A percentile compares a stretch with the other conserved stretches of the same genome.
Evolutionary conservation across 129 eudicot genomes (phyloP).

Genomic region (Centrapalus pauciflorus): DNA sequence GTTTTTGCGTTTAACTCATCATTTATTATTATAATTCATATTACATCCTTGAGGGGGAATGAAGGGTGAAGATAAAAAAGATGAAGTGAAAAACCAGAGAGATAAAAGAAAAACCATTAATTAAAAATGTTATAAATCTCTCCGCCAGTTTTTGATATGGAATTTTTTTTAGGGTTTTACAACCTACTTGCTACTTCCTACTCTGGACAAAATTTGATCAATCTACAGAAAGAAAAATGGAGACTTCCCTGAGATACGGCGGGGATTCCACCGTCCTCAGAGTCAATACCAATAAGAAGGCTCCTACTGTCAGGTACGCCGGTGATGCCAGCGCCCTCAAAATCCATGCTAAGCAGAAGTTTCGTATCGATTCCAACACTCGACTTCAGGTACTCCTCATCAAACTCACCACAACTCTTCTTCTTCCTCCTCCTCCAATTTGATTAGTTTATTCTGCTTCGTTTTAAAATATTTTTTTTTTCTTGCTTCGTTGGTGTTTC

Average conservation of each 20-base stretch:
- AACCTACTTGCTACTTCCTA: not conserved
- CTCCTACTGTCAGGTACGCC: conserved; percentile 25
- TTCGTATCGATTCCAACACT: conserved; percentile 45
- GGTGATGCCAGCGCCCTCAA: conserved; percentile 40
- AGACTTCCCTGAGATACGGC: conserved; percentile 79
- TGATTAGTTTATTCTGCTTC: not conserved
- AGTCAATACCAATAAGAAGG: conserved; percentile 62
- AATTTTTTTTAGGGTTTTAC: conserved; percentile 21
- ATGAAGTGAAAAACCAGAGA: too few relatives aligned
- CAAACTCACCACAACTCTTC: not conserved
- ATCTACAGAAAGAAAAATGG: conserved; percentile 35
- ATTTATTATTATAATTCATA: too few relatives aligned
- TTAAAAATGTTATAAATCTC: too few relatives aligned
- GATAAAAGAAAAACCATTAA: too few relatives aligned
- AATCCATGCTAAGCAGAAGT: conserved; percentile 75
- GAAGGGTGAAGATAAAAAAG: too few relatives aligned
- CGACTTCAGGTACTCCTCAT: conserved; percentile 40
- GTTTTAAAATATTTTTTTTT: not conserved
- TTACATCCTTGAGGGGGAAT: too few relatives aligned
- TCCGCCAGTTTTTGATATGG: too few relatives aligned
- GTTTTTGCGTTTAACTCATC: too few relatives aligned
- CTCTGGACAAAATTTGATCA: not conserved
- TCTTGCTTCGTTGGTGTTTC: not conserved
- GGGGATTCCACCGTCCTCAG: conserved; percentile 60
- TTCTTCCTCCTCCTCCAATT: not conserved